These are phyloP conservation scores for Cardamine occulta DNA, from an alignment of 345 rosid species.

Conservation along the genomic window DNA sequence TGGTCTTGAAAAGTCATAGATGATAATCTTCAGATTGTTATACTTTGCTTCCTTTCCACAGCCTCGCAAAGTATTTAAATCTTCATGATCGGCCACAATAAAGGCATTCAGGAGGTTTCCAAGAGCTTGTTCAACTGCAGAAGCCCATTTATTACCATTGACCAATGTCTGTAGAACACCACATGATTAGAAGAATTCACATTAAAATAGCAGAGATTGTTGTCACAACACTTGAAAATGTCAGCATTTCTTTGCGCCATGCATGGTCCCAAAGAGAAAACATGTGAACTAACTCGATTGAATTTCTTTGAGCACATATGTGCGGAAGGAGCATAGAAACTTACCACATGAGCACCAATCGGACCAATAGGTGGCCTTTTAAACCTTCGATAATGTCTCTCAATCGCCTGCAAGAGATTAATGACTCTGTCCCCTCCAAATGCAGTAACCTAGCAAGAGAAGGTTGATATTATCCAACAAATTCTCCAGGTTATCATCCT, in stretches of 20 bases:
- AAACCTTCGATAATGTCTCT: slow-evolving; percentile 61
- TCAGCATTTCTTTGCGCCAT: slow-evolving; percentile 12
- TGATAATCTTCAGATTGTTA: slow-evolving; percentile 64
- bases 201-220: slow-evolving; percentile 20
- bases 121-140: slow-evolving; percentile 85
- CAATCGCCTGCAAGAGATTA: slow-evolving; percentile 66
- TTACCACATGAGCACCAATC: slow-evolving; percentile 86
- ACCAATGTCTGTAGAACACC: slow-evolving; percentile 61
- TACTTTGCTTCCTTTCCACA: slow-evolving; percentile 78
- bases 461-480: slow-evolving; percentile 16
- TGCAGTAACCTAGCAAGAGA: slow-evolving; percentile 70
- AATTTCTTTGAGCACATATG: neutral
- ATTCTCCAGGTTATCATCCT: slow-evolving; percentile 8
- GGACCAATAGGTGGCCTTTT: slow-evolving; percentile 88
- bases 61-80: slow-evolving; percentile 60
- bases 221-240: neutral
- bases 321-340: slow-evolving; percentile 33
- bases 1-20: slow-evolving; percentile 73
- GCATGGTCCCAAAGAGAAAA: neutral
- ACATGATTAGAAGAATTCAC: slow-evolving; percentile 6
- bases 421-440: slow-evolving; percentile 89
- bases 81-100: slow-evolving; percentile 76
- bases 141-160: slow-evolving; percentile 79
- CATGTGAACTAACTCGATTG: slow-evolving; percentile 6
- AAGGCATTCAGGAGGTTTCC: slow-evolving; percentile 92